Evolutionary conservation across 164 flowering plant genomes (phyloP).

Genomic region (Dillenia suffruticosa): DNA sequence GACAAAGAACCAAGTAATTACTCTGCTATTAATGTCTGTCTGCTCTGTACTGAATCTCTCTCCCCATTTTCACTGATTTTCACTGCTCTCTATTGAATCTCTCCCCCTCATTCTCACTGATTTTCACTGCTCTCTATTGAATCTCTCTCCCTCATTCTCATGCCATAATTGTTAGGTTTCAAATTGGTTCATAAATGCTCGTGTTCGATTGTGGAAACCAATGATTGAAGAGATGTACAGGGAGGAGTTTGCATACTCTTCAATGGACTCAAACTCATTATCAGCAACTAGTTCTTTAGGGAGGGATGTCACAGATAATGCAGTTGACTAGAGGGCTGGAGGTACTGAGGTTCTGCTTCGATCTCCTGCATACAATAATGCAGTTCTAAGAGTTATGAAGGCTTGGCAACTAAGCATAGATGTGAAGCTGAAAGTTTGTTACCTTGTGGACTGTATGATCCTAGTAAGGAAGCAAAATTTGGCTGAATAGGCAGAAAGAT

Average conservation of each 20-base stretch:
- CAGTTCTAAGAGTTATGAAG: no score
- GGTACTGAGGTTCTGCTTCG: no score
- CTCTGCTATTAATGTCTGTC: no score
- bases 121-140: neutral
- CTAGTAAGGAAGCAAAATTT: no score
- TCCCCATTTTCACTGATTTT: neutral
- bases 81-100: neutral
- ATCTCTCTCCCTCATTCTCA: neutral
- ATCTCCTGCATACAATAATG: no score
- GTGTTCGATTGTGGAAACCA: constrained; percentile 89
- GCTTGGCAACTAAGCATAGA: no score
- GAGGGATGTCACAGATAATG: constrained; percentile 27
- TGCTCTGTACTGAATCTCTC: neutral
- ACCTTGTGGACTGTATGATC: no score
- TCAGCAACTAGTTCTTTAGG: constrained; percentile 18
- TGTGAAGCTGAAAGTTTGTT: no score
- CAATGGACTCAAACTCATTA: constrained; percentile 42
- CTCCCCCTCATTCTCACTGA: neutral
- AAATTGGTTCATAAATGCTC: constrained; percentile 90
- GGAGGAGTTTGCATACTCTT: constrained; percentile 68
- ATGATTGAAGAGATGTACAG: constrained; percentile 92
- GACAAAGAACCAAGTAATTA: constrained; percentile 70
- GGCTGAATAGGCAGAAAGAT: no score
- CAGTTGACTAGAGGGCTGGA: neutral
- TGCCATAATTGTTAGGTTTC: constrained; percentile 51